Conservation (phyloP, 2,329 filamentous ascomycete species). For the Cordyceps javanica region DNA sequence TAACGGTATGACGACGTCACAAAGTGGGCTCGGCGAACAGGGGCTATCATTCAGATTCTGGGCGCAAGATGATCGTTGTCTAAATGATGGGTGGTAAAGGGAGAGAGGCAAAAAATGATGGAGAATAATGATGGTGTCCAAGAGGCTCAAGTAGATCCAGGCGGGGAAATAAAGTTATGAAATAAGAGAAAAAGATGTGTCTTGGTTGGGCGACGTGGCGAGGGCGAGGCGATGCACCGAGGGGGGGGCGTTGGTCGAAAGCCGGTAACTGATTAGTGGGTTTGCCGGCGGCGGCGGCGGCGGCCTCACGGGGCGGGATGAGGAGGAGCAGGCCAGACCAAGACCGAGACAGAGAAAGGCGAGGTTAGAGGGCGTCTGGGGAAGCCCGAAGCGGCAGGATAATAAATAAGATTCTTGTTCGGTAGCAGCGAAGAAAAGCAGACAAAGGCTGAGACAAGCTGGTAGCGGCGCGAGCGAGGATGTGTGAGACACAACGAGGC, state of each 20-base stretch:
- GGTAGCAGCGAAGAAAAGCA: not conserved
- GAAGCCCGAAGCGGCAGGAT: not conserved
- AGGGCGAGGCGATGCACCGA: too few relatives aligned
- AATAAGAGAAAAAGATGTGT: not conserved
- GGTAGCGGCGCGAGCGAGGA: not conserved
- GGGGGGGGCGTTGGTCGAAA: too few relatives aligned
- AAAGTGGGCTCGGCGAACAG: not conserved
- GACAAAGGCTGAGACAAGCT: not conserved
- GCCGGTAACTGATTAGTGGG: not conserved
- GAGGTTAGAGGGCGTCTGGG: too few relatives aligned
- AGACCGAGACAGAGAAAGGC: not conserved
- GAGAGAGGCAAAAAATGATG: not conserved
- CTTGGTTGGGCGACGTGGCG: not conserved
- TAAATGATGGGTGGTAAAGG: not conserved
- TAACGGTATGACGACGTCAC: not conserved
- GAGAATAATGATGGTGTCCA: not conserved
- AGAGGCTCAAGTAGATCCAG: not conserved
- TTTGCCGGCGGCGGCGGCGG: not conserved
- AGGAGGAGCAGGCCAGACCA: not conserved
- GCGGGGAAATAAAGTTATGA: not conserved
- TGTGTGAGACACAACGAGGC: not conserved
- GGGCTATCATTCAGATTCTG: not conserved
- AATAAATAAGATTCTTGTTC: not conserved
- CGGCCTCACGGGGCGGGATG: not conserved
- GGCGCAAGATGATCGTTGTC: not conserved